Evolutionary conservation across 2,329 filamentous ascomycete species (phyloP).

Genomic region (Akanthomyces lecanii): DNA sequence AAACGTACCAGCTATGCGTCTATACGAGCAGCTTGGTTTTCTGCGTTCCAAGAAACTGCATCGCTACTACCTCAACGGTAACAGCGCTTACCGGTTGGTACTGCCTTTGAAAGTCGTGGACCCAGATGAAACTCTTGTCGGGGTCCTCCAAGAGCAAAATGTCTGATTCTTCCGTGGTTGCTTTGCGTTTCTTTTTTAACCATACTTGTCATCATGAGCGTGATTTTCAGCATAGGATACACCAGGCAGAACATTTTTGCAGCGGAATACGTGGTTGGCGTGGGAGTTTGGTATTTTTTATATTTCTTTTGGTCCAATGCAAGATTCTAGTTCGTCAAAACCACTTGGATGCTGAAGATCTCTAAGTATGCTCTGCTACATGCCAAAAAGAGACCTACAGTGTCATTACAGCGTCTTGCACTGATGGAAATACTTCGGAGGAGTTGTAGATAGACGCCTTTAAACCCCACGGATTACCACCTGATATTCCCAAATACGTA

Average conservation of each 20-base stretch:
- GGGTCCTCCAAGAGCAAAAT: slow-evolving; percentile 30
- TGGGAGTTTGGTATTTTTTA: slow-evolving; percentile 4
- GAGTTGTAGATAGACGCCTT: slow-evolving; percentile 55
- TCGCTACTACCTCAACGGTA: slow-evolving; percentile 94
- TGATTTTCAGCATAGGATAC: slow-evolving; percentile 2
- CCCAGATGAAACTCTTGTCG: slow-evolving; percentile 35
- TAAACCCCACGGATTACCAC: slow-evolving; percentile 58
- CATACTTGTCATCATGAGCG: neutral
- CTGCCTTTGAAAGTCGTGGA: slow-evolving; percentile 64
- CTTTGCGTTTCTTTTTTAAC: neutral
- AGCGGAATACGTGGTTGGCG: slow-evolving; percentile 1
- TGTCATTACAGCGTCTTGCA: slow-evolving; percentile 1
- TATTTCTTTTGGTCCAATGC: neutral
- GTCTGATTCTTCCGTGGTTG: slow-evolving; percentile 5
- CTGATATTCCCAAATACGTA: slow-evolving; percentile 60
- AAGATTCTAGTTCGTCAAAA: neutral
- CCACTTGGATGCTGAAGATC: too few species aligned
- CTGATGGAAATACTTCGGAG: slow-evolving; percentile 32
- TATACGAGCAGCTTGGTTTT: slow-evolving; percentile 92
- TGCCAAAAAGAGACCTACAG: neutral
- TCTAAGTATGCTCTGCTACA: neutral
- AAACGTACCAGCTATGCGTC: slow-evolving; percentile 81
- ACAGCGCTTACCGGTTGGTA: slow-evolving; percentile 85
- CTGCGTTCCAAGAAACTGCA: slow-evolving; percentile 88
- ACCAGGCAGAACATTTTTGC: slow-evolving; percentile 4